A percentile compares a stretch with the other conserved stretches of the same genome.
Evolutionary conservation across 176 grass and related monocot species (phyloP).

Genomic region (Cymbopogon citratus): DNA sequence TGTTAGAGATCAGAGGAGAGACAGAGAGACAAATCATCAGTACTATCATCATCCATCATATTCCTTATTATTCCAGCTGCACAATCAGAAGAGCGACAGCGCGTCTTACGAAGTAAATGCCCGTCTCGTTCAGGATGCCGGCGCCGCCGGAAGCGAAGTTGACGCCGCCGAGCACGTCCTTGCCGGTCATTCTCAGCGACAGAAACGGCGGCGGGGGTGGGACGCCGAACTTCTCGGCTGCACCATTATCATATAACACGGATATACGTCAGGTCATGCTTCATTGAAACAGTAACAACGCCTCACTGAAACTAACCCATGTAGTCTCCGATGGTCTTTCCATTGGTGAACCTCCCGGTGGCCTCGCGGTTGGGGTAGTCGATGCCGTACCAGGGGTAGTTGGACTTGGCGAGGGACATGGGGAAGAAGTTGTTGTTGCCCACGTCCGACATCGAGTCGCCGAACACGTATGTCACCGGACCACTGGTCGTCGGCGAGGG

Average conservation of each 20-base stretch:
- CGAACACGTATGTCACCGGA: slow-evolving; percentile 69
- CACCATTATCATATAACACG: neutral
- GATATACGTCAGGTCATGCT: neutral
- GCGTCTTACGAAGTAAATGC: slow-evolving; percentile 73
- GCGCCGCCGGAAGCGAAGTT: slow-evolving; percentile 90
- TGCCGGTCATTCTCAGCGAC: slow-evolving; percentile 48
- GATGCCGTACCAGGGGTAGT: slow-evolving; percentile 97
- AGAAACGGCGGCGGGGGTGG: slow-evolving; percentile 63
- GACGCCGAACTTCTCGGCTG: slow-evolving; percentile 76
- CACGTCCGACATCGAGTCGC: slow-evolving; percentile 92
- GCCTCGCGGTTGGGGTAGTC: slow-evolving; percentile 58
- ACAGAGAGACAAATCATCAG: neutral
- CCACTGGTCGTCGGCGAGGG: neutral
- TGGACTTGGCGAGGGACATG: slow-evolving; percentile 67
- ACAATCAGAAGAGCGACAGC: neutral
- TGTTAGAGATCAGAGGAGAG: too few relatives aligned
- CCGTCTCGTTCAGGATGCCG: slow-evolving; percentile 95
- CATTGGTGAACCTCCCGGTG: slow-evolving; percentile 89
- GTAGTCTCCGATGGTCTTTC: slow-evolving; percentile 86
- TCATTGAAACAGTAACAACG: neutral
- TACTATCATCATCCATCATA: neutral
- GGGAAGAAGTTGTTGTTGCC: slow-evolving; percentile 92
- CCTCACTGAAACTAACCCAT: slow-evolving; percentile 45
- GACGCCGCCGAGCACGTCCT: slow-evolving; percentile 58
- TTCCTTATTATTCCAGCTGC: neutral